Percentiles rank a stretch among this genome's conserved stretches.
Conservation (phyloP, 768 basidiomycete genomes). For the Phanerochaete sordida region DNA sequence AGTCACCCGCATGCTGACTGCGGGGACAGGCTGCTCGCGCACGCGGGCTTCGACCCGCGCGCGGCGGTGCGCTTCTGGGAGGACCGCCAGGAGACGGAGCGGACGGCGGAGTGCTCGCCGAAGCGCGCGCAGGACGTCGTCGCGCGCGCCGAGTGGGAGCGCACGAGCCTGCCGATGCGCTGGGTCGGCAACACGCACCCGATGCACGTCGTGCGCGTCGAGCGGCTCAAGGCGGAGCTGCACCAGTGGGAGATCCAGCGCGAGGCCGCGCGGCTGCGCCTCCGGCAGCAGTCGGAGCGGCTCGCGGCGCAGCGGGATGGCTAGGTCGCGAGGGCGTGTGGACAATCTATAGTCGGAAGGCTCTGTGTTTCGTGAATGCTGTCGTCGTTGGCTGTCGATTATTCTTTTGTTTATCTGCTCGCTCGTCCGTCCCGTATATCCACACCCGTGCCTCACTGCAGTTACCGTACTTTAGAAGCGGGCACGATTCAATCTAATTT, state of each 20-base stretch:
- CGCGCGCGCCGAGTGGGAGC: constrained; percentile 37
- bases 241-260: constrained; percentile 64
- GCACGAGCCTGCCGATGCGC: constrained; percentile 14
- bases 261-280: constrained; percentile 17
- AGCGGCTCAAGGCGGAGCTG: constrained; percentile 62
- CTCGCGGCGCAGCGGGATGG: neutral
- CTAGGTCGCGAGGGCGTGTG: neutral
- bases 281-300: constrained; percentile 6
- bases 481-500: neutral
- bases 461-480: neutral
- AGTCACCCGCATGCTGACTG: neutral
- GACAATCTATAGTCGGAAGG: neutral
- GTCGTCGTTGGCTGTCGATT: neutral
- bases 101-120: constrained; percentile 43
- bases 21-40: constrained; percentile 70
- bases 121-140: constrained; percentile 19
- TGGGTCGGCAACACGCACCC: constrained; percentile 62
- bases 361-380: neutral
- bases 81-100: constrained; percentile 36
- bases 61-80: constrained; percentile 85
- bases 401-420: neutral
- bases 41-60: constrained; percentile 88
- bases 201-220: constrained; percentile 58
- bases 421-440: no score
- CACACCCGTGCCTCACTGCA: neutral